Conservation (phyloP, 768 basidiomycete species). For the Trametes meyenii region DNA sequence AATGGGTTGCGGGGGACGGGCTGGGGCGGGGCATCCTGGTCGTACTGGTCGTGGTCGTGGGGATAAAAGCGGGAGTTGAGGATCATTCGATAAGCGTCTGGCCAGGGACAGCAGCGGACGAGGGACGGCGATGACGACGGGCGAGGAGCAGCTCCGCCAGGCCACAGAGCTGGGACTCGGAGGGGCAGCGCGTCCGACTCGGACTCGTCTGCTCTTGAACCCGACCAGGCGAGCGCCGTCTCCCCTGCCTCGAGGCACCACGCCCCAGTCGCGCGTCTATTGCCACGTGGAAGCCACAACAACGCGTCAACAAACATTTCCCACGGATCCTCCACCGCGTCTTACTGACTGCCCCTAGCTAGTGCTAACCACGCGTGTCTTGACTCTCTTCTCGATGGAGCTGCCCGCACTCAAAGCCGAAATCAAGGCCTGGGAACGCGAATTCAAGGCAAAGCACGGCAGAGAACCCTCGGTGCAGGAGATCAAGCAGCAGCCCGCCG, state of each 20-base stretch:
- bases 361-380: constrained; percentile 13
- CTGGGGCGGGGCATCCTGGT: neutral
- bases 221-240: neutral
- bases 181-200: neutral
- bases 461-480: constrained; percentile 70
- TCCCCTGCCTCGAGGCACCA: neutral
- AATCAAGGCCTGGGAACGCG: constrained; percentile 79
- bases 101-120: neutral
- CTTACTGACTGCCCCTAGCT: neutral
- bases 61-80: constrained; percentile 17
- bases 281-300: constrained; percentile 9
- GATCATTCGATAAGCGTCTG: neutral
- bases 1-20: constrained; percentile 3
- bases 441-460: constrained; percentile 57
- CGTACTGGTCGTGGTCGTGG: constrained; percentile 9
- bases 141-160: neutral
- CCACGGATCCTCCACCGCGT: constrained; percentile 14
- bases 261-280: no score
- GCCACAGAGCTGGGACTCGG: no score
- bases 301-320: constrained; percentile 20
- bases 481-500: constrained; percentile 59
- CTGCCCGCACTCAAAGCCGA: constrained; percentile 59
- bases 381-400: constrained; percentile 37
- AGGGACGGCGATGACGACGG: constrained; percentile 3
- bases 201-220: neutral